phyloP scores from a whole-genome alignment of 495 filamentous ascomycete species.

The Penicillium samsonianum region DNA sequence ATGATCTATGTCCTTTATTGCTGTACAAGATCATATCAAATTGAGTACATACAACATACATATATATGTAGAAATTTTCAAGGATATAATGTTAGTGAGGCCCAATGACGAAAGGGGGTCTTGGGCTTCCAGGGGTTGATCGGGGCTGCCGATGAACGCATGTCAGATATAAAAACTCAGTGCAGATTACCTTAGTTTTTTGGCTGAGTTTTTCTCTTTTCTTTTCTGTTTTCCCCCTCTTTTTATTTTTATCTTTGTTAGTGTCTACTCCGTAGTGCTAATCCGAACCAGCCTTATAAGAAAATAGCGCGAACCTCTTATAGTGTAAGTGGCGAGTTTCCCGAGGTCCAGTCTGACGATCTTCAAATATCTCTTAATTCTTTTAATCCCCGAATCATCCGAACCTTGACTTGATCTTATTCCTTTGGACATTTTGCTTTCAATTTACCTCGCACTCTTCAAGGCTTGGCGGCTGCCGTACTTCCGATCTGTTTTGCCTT shows the following conservation, averaged over 20 bases:
- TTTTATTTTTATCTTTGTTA: not conserved
- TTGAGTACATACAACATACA: no score
- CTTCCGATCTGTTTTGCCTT: conserved; percentile 26
- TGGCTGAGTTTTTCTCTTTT: not conserved
- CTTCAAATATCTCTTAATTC: not conserved
- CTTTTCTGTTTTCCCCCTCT: conserved; percentile 1
- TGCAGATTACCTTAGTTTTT: not conserved
- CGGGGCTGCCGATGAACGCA: conserved; percentile 31
- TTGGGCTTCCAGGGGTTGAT: conserved; percentile 15
- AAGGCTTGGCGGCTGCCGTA: conserved; percentile 25
- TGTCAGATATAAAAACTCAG: conserved; percentile 26
- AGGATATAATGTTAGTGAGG: not conserved
- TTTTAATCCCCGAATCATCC: not conserved
- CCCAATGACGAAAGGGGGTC: conserved; percentile 13
- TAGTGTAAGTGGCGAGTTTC: conserved; percentile 3
- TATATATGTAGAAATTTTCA: not conserved
- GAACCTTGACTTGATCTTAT: not conserved
- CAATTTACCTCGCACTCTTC: conserved; percentile 7
- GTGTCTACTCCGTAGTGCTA: not conserved
- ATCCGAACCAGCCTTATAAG: conserved; percentile 8
- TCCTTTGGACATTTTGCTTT: conserved; percentile 4
- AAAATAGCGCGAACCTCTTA: not conserved
- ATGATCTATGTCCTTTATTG: not conserved
- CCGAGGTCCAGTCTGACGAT: not conserved
- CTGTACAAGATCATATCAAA: no score